Evolutionary conservation across 148 eudicot species (phyloP), one percentile per base, ranked within the genome.

Genomic region (Suaeda aralocaspica): DNA sequence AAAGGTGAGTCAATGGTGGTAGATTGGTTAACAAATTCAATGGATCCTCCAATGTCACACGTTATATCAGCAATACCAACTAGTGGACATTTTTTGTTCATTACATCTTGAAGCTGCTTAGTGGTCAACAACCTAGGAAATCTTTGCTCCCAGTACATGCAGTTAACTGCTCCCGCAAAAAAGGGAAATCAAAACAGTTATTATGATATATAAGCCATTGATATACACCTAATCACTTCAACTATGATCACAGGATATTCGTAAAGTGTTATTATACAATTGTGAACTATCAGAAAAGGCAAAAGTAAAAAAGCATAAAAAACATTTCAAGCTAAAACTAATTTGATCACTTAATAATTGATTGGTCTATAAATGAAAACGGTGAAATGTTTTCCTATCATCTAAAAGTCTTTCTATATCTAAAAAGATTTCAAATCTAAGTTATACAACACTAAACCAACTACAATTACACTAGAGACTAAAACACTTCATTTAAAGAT

Each of bases 111-210:
- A 68, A 95, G 81, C 80, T 95, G 97, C 73, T 80, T 74, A 69
- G 79, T 83, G 74, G 83, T 91, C 85, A 95, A 82, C 74, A 95
- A 76, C 70, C 87, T 85, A 24, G 99, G 97, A 86, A 83, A 95
- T 66, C 99, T 88, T 83, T 69, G 88, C 81, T 95, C 99, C 99
- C 99, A 91, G 64, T 95, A 95, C 92, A 95, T 95, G 85, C 99
- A 95, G 76, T 95, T 95, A 59, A 95, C 99, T 95, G 87, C n/a
- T 39, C 28, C 76, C 70, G 67, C 24, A 71, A 65, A 34, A 10
- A 76, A 55, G 45, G 15, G 55, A 5, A 19, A 46, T 28, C 24
- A 72, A 55, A 64, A 55, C 14, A 21, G 12, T 24, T 42, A 63
- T 29, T 18, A n/a, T 12, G 9, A 6, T 16, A 59, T 6, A 22